Base-by-base conservation (phyloP, 1,284 basidiomycete species). In the Naganishia albida region DNA sequence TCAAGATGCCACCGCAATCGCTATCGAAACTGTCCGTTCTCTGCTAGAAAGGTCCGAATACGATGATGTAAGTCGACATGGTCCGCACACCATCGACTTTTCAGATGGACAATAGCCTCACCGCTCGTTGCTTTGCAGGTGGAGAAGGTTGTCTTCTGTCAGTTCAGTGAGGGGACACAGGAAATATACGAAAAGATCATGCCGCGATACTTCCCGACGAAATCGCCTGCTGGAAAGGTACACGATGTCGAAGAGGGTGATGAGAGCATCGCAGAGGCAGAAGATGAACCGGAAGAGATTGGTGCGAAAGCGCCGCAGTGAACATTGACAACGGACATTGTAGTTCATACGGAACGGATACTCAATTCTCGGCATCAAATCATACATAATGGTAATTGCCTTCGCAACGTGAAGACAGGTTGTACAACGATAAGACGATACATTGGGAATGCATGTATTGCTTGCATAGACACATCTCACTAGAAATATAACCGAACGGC, bases 401-500 rank as follows among this genome's bases (percentile, higher is more conserved):
- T 43, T 18, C 42, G 16, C 15, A 28, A 25, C 4, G 43, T n/a
- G 43, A 44, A 25, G 49, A 60, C 56, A 59, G 48, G 49, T 30
- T 34, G 34, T 51, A 51, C 44, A 26, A 48, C 46, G 46, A 48
- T 25, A 34, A 34, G 0, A 20, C 23, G n/a, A 48, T n/a, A 48
- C 34, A 59, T n/a, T 6, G 16, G 26, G 12, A n/a, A 59, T 59
- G 48, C 30, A 15, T 4, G 23, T 25, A 15, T 2, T 26, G n/a
- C 23, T 7, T n/a, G n/a, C 23, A 18, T n/a, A 26, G 43, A 46
- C 18, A 48, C 10, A 10, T 28, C n/a, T 6, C 18, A 30, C 46
- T 49, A 80, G 56, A 80, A 78, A 68, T 78, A 80, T 71, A 80
- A 63, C 23, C 74, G 68, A 62, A 76, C 74, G 2, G 74, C 76